Conservation (phyloP, 805 yeast species). For the Lipomyces chichibuensis region DNA sequence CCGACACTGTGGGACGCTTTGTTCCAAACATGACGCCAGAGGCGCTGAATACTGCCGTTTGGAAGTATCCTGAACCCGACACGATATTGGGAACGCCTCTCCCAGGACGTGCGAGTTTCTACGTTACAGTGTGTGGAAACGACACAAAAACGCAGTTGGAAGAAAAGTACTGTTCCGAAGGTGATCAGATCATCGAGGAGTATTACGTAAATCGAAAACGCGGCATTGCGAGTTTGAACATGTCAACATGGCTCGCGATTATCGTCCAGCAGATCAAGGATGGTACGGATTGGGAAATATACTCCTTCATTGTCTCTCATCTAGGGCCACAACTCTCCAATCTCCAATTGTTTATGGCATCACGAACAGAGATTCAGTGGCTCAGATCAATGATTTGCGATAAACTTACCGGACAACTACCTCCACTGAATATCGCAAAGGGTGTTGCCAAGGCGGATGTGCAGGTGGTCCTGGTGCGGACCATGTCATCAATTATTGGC, state of each 20-base stretch:
- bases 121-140: slow-evolving; percentile 25
- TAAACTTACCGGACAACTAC: slow-evolving; percentile 58
- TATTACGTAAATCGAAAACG: slow-evolving; percentile 15
- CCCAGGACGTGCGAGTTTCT: slow-evolving; percentile 49
- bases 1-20: slow-evolving; percentile 61
- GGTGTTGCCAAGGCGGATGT: slow-evolving; percentile 60
- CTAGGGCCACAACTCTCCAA: slow-evolving; percentile 71
- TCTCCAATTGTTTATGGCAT: slow-evolving; percentile 53
- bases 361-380: slow-evolving; percentile 48
- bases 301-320: slow-evolving; percentile 67
- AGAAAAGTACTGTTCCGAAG: slow-evolving; percentile 37
- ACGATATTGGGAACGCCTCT: slow-evolving; percentile 52
- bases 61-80: slow-evolving; percentile 66
- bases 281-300: slow-evolving; percentile 70
- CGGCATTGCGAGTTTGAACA: slow-evolving; percentile 28
- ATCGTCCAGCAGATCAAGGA: slow-evolving; percentile 55
- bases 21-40: slow-evolving; percentile 40
- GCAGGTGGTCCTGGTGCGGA: slow-evolving; percentile 65
- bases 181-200: slow-evolving; percentile 33
- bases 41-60: slow-evolving; percentile 43
- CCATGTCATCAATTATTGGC: slow-evolving; percentile 58
- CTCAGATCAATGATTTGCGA: slow-evolving; percentile 58
- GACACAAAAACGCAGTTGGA: slow-evolving; percentile 14
- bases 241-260: slow-evolving; percentile 52
- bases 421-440: slow-evolving; percentile 49